These are phyloP conservation scores for Dictyostelium purpureum DNA, from an alignment of 78 protist species.

Conservation along the genomic window DNA sequence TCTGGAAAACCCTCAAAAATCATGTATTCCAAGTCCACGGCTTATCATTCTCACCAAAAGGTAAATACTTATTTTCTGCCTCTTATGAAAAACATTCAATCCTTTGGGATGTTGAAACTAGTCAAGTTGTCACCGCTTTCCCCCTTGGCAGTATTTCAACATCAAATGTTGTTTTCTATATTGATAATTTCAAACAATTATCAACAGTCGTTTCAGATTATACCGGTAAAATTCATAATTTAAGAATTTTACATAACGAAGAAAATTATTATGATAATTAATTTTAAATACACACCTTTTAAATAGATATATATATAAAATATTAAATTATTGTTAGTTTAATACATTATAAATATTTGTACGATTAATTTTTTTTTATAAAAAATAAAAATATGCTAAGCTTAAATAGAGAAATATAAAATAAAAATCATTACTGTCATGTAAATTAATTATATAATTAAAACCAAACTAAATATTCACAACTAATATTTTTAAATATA, in stretches of 20 bases:
- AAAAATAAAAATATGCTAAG: too few relatives aligned
- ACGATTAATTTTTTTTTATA: too few relatives aligned
- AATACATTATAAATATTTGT: too few relatives aligned
- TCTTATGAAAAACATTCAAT: conserved; percentile 53
- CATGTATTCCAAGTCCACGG: conserved; percentile 29
- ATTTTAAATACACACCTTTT: too few relatives aligned
- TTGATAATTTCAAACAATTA: neutral
- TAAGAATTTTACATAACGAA: conserved; percentile 1
- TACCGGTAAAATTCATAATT: conserved; percentile 67
- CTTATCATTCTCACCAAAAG: conserved; percentile 43
- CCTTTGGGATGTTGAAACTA: conserved; percentile 45
- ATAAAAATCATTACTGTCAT: too few relatives aligned
- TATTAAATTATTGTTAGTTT: too few relatives aligned
- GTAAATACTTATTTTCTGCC: conserved; percentile 24
- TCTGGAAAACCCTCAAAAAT: neutral
- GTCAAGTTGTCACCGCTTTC: conserved; percentile 3
- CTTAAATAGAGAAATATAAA: too few relatives aligned
- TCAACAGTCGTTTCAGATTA: conserved; percentile 32
- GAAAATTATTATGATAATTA: neutral
- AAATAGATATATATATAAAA: too few relatives aligned
- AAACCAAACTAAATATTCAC: too few relatives aligned
- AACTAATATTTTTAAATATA: too few relatives aligned
- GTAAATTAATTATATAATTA: too few relatives aligned
- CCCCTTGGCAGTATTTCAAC: conserved; percentile 55
- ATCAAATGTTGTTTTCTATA: conserved; percentile 29